Conservation (phyloP, 2,329 filamentous ascomycete species). For the Delphinella strobiligena region DNA sequence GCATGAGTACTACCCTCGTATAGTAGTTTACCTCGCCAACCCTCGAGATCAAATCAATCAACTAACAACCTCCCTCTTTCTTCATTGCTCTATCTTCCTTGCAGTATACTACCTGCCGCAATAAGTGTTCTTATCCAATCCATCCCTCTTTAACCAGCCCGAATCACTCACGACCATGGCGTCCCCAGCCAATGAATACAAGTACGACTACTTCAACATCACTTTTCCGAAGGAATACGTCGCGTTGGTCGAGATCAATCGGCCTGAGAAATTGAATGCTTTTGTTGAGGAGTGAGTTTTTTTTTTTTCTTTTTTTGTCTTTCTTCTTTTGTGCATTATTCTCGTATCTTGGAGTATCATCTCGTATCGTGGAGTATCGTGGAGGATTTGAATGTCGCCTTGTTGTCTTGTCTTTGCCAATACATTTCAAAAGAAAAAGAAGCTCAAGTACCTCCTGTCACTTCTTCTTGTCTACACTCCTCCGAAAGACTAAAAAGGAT, state of each 20-base stretch:
- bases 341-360: neutral
- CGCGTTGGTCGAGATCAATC: constrained; percentile 86
- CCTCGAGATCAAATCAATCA: too few relatives aligned
- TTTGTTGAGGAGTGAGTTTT: constrained; percentile 54
- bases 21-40: too few relatives aligned
- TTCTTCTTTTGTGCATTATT: neutral
- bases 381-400: too few relatives aligned
- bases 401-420: too few relatives aligned
- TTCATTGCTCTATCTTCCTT: too few relatives aligned
- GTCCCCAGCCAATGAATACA: constrained; percentile 21
- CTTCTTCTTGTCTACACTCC: too few relatives aligned
- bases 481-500: too few relatives aligned
- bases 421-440: too few relatives aligned
- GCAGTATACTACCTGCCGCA: neutral
- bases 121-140: neutral
- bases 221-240: constrained; percentile 61
- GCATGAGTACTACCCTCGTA: too few relatives aligned
- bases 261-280: constrained; percentile 75
- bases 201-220: constrained; percentile 59
- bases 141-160: neutral
- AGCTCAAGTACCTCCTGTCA: too few relatives aligned
- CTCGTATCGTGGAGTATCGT: too few relatives aligned
- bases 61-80: too few relatives aligned
- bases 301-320: neutral
- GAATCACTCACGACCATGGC: constrained; percentile 1